Conservation (phyloP, 2,329 filamentous ascomycete species). For the Neofusicoccum parvum region DNA sequence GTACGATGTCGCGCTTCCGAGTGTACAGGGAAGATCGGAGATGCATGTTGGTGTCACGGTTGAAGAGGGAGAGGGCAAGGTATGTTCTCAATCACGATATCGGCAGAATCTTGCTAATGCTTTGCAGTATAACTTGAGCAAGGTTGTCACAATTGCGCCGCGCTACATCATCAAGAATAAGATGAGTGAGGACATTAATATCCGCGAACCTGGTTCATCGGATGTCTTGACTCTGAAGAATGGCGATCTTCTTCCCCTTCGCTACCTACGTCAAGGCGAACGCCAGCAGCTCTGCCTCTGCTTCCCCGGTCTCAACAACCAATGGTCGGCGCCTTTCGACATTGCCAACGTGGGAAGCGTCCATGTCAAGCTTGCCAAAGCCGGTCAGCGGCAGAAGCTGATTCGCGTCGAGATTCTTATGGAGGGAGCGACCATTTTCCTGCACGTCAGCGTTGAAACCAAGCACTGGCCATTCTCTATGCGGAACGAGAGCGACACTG, state of each 20-base stretch:
- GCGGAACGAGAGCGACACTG: constrained; percentile 95
- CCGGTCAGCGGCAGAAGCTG: constrained; percentile 84
- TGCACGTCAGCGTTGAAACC: constrained; percentile 85
- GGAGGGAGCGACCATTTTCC: constrained; percentile 90
- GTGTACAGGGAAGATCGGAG: constrained; percentile 70
- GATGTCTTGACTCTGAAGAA: constrained; percentile 76
- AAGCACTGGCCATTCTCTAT: constrained; percentile 99
- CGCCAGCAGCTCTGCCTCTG: constrained; percentile 91
- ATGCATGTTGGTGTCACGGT: constrained; percentile 91
- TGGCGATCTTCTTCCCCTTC: constrained; percentile 80
- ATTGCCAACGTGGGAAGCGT: constrained; percentile 92
- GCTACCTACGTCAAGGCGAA: constrained; percentile 81
- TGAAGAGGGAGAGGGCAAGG: constrained; percentile 85
- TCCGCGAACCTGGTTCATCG: constrained; percentile 89
- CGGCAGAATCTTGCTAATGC: neutral
- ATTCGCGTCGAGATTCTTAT: constrained; percentile 87
- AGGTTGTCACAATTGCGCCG: constrained; percentile 89
- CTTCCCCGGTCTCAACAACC: constrained; percentile 91
- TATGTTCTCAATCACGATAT: constrained; percentile 15
- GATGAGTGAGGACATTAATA: constrained; percentile 81
- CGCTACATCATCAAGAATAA: constrained; percentile 95
- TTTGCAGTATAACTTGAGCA: constrained; percentile 81
- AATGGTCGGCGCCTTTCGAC: constrained; percentile 97
- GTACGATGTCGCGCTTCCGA: constrained; percentile 81
- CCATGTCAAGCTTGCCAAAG: constrained; percentile 90